These are phyloP conservation scores for Plasmodium relictum DNA, from an alignment of 169 alveolate genomes.

Conservation along the genomic window DNA sequence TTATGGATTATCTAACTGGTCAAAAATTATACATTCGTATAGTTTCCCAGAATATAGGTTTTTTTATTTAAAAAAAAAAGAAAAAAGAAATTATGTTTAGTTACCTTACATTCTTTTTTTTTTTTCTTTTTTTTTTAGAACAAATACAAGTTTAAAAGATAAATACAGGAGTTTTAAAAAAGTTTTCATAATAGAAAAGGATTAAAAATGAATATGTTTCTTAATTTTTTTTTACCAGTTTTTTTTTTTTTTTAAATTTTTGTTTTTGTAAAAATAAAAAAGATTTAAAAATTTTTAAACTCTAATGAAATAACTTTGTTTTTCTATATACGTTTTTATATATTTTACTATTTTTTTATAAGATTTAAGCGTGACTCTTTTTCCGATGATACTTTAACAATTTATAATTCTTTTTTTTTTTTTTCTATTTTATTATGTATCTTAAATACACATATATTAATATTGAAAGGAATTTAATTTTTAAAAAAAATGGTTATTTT, in stretches of 20 bases:
- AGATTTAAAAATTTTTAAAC: not conserved
- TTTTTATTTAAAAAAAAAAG: not conserved
- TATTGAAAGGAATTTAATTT: too few relatives aligned
- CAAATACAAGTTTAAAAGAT: constrained; percentile 40
- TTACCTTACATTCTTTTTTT: not conserved
- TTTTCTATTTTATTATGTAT: too few relatives aligned
- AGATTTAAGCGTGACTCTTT: too few relatives aligned
- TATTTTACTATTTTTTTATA: too few relatives aligned
- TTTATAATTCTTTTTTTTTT: too few relatives aligned
- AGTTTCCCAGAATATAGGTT: constrained; percentile 39
- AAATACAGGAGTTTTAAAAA: constrained; percentile 46
- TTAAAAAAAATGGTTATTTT: too few relatives aligned
- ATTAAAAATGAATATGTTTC: not conserved
- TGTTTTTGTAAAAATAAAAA: not conserved
- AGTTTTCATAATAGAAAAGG: constrained; percentile 42
- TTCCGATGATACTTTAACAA: too few relatives aligned
- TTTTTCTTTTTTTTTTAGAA: constrained; percentile 9
- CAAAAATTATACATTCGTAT: constrained; percentile 34
- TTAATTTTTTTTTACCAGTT: too few relatives aligned
- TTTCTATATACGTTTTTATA: too few relatives aligned
- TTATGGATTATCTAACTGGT: constrained; percentile 48
- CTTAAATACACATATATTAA: too few relatives aligned
- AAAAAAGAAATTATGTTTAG: not conserved
- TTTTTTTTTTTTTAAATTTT: too few relatives aligned
- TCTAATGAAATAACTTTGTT: not conserved